Evolutionary conservation across 768 basidiomycete species (phyloP), one percentile per base, ranked within the genome.

Genomic region (Russula earlei): DNA sequence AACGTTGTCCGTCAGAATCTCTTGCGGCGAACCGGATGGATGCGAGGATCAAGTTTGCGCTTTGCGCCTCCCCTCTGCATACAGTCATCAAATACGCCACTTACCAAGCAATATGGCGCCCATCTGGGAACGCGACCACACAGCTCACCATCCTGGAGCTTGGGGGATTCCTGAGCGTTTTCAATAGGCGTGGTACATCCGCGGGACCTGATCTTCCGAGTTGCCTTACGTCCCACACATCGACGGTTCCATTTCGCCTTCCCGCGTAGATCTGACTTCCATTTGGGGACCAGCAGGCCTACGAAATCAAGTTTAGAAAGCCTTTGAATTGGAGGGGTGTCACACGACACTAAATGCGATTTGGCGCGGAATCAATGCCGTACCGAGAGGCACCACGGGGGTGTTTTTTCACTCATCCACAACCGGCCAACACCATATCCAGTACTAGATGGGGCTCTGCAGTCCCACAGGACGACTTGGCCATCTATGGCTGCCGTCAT

Each of bases 341-440:
- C 49, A 34, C 56, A 48, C 47, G 55, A 37, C 46, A 38, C 52
- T 43, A 49, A 53, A 54, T 58, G 20, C 36, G 37, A 1, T 43
- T 53, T 29, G 6, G 27, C 38, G 22, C 36, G 31, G 27, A 49
- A 56, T 33, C 22, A 14, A 51, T 44, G 51, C 74, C 82, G 66
- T 69, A 97, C 95, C 60, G 93, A 93, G 65, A 95, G 79, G 70
- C 92, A 96, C 92, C 93, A 97, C 11, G 91, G 91, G 29, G 91
- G 91, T 20, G 89, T 91, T 70, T 89, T 92, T 61, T 94, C 93
- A 64, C 84, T 85, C 76, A 91, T 83, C 81, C 86, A 87, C 52
- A 97, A 71, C 62, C 91, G 74, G 29, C 91, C 92, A 1, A 92
- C 87, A 6, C 91, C 88, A 38, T 68, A 73, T 27, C 85, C 82